Evolutionary conservation across 129 eudicot genomes (phyloP), one percentile per base, ranked within the genome.

Genomic region (Heracleum sosnowskyi): DNA sequence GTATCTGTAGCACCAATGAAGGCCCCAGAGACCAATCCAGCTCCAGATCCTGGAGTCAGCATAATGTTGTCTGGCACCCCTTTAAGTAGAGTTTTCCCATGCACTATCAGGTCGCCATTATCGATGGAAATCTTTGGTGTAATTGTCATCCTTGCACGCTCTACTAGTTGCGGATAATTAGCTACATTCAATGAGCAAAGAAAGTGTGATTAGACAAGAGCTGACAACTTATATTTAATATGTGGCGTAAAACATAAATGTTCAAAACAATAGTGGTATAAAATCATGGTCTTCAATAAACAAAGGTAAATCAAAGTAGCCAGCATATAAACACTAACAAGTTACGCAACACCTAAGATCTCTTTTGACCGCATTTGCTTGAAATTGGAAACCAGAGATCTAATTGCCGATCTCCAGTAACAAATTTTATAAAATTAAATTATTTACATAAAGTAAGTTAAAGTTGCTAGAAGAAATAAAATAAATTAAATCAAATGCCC

Each of bases 51-150:
- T 11, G 97, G 93, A 31, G 96, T 94, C 77, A 94, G 74, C 80
- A 90, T 75, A 51, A 94, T 90, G 91, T 94, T 94, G 74, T 94
- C 96, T 1, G 97, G 90, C 66, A 94, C 97, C 49, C 93, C 90
- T 10, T 76, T 88, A 39, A 94, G 83, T 79, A 94, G 83, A 28
- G 98, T 94, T 81, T 94, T 91, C 66, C 98, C 97, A 81, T 94
- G 92, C 82, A 94, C 98, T 78, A 94, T 83, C 78, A 94, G 98
- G 87, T 91, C 86, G 29, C 92, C 93, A 26, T 75, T 86, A 75
- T 84, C 87, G 82, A 91, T 77, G 33, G 96, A 89, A 81, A 94
- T 94, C 36, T 88, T 94, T 22, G 97, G 93, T 28, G 96, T 94
- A 71, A 94, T 87, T n/a, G 98, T 94, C 98, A 94, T 94, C 74